Percentiles rank a stretch among this genome's conserved stretches.
phyloP scores from a whole-genome alignment of 306 rosid species.

The Rosa rugosa region DNA sequence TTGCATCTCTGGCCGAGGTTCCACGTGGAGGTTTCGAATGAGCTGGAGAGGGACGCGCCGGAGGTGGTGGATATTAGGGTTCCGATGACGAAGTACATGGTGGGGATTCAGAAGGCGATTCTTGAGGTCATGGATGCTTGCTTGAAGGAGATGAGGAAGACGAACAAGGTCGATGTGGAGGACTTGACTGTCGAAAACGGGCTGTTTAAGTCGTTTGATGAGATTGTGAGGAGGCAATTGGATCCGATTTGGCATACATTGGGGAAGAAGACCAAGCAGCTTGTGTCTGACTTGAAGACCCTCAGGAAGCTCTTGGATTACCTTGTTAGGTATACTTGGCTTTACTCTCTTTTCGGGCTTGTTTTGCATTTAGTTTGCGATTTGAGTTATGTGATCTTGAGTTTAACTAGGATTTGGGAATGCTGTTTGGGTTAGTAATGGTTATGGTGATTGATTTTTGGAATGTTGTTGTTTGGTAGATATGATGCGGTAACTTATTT shows the following conservation, averaged over 20 bases:
- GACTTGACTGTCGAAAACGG: slow-evolving; percentile 90
- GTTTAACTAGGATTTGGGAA: not conserved
- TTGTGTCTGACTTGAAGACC: slow-evolving; percentile 87
- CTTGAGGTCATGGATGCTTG: slow-evolving; percentile 95
- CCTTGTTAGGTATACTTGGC: slow-evolving; percentile 58
- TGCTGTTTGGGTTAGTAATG: not conserved
- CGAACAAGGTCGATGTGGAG: slow-evolving; percentile 89
- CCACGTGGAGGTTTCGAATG: slow-evolving; percentile 75
- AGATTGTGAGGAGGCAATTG: slow-evolving; percentile 87
- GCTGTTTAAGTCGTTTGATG: slow-evolving; percentile 91
- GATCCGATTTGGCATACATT: slow-evolving; percentile 98
- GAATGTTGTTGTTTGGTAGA: slow-evolving; percentile 43
- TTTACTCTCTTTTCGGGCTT: not conserved
- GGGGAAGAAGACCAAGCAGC: slow-evolving; percentile 93
- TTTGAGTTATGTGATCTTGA: not conserved
- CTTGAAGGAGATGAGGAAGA: slow-evolving; percentile 94
- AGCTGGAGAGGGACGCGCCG: slow-evolving; percentile 76
- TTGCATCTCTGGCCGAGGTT: slow-evolving; percentile 90
- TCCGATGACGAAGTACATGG: slow-evolving; percentile 74
- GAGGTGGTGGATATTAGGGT: slow-evolving; percentile 83
- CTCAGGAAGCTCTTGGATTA: slow-evolving; percentile 88
- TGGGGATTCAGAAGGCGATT: slow-evolving; percentile 79
- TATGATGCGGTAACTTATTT: slow-evolving; percentile 90
- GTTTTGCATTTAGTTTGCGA: not conserved
- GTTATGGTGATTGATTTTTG: slow-evolving; percentile 27